Percentiles rank a stretch among this genome's conserved stretches.
Evolutionary conservation across 106 monocot genomes (phyloP).

Genomic region (Platanthera guangdongensis): DNA sequence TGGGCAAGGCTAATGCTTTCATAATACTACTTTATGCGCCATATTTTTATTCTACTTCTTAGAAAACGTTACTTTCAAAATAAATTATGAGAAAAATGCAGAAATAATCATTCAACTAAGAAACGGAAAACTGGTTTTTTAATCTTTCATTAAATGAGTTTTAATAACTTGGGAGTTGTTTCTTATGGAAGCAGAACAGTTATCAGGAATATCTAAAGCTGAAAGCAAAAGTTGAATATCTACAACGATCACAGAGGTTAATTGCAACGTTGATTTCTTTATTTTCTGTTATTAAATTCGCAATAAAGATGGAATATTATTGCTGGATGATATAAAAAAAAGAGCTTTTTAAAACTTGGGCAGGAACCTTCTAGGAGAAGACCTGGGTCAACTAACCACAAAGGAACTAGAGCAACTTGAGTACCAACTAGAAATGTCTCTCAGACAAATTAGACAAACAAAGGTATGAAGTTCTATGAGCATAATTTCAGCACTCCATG

Average conservation of each 20-base stretch:
- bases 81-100: too few relatives aligned
- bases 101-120: too few relatives aligned
- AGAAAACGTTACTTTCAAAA: too few relatives aligned
- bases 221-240: conserved; percentile 46
- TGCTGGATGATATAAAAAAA: background rate
- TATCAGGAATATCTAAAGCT: conserved; percentile 64
- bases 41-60: too few relatives aligned
- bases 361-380: conserved; percentile 76
- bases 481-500: background rate
- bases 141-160: background rate
- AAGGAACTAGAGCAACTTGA: conserved; percentile 74
- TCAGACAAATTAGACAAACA: conserved; percentile 54
- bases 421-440: conserved; percentile 50
- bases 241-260: conserved; percentile 60
- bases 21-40: too few relatives aligned
- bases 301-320: background rate
- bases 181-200: conserved; percentile 25
- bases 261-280: background rate
- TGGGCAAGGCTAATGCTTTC: too few relatives aligned
- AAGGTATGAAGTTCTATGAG: conserved; percentile 29
- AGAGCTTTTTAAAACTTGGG: background rate
- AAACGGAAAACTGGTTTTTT: background rate
- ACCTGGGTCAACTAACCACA: conserved; percentile 36
- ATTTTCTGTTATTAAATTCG: background rate
- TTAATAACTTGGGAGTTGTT: background rate